phyloP scores from a whole-genome alignment of 2,329 filamentous ascomycete species.

The Phoma herbarum region DNA sequence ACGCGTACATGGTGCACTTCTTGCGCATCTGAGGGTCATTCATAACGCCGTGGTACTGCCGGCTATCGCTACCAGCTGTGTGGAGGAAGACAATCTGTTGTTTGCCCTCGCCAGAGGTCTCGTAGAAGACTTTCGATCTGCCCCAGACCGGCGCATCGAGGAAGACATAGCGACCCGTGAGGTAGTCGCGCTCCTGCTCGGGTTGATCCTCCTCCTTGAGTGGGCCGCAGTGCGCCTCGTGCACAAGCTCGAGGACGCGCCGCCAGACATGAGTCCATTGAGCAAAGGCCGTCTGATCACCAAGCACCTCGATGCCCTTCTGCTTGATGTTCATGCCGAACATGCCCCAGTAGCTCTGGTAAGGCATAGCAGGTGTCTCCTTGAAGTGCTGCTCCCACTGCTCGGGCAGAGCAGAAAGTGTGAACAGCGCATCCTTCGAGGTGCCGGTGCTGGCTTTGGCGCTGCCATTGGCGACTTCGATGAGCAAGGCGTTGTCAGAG shows the following conservation, averaged over 20 bases:
- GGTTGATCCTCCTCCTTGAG: slow-evolving; percentile 53
- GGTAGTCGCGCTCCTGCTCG: slow-evolving; percentile 53
- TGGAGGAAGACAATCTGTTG: slow-evolving; percentile 59
- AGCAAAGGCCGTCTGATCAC: slow-evolving; percentile 56
- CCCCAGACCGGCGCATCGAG: slow-evolving; percentile 59
- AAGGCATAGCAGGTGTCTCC: slow-evolving; percentile 54
- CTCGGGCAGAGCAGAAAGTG: slow-evolving; percentile 54
- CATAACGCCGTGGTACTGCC: slow-evolving; percentile 63
- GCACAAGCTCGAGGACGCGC: slow-evolving; percentile 58
- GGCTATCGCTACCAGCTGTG: slow-evolving; percentile 57
- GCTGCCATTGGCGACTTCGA: slow-evolving; percentile 45
- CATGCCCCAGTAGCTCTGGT: slow-evolving; percentile 58
- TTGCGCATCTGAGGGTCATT: slow-evolving; percentile 58
- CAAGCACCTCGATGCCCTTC: slow-evolving; percentile 58
- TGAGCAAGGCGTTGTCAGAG: slow-evolving; percentile 46
- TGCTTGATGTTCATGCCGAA: slow-evolving; percentile 61
- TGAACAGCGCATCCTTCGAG: slow-evolving; percentile 50
- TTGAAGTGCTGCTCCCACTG: slow-evolving; percentile 60
- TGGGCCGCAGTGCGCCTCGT: slow-evolving; percentile 58
- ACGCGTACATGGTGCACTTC: slow-evolving; percentile 60
- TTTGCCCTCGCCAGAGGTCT: slow-evolving; percentile 57
- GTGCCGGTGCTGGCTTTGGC: slow-evolving; percentile 40
- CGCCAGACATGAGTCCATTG: slow-evolving; percentile 59
- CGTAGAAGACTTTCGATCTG: slow-evolving; percentile 60
- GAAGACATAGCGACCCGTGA: slow-evolving; percentile 59